A percentile compares a stretch with the other conserved stretches of the same genome.
These are phyloP conservation scores for Apiotrichum laibachii DNA, from an alignment of 1,284 basidiomycete species.

Conservation along the genomic window DNA sequence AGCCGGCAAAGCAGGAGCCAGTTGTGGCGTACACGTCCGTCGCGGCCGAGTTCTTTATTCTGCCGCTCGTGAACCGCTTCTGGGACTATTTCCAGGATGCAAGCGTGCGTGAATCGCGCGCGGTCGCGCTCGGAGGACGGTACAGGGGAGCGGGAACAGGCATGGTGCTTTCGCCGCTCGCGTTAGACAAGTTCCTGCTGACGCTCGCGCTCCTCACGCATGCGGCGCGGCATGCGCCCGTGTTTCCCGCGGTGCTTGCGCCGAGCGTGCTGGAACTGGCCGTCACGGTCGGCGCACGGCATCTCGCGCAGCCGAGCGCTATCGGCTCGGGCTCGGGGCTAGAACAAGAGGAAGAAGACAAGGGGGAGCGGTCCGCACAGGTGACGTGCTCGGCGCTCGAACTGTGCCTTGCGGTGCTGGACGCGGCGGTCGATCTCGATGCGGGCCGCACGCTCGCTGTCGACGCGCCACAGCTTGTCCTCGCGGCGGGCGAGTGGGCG, in stretches of 20 bases:
- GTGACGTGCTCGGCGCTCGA: slow-evolving; percentile 73
- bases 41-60: slow-evolving; percentile 79
- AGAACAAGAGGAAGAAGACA: not conserved
- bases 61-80: slow-evolving; percentile 83
- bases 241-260: slow-evolving; percentile 74
- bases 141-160: slow-evolving; percentile 74
- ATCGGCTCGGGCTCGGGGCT: slow-evolving; percentile 7
- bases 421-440: slow-evolving; percentile 71
- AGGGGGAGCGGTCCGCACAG: slow-evolving; percentile 57
- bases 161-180: slow-evolving; percentile 70
- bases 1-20: slow-evolving; percentile 17
- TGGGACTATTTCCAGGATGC: slow-evolving; percentile 85
- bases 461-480: slow-evolving; percentile 68
- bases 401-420: slow-evolving; percentile 70
- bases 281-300: slow-evolving; percentile 68
- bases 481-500: slow-evolving; percentile 78
- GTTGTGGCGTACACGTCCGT: slow-evolving; percentile 63
- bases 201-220: slow-evolving; percentile 79
- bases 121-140: slow-evolving; percentile 54
- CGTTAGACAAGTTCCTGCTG: slow-evolving; percentile 69
- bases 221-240: slow-evolving; percentile 70
- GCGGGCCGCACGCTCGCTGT: slow-evolving; percentile 69
- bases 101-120: slow-evolving; percentile 67
- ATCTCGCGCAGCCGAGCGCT: slow-evolving; percentile 44
- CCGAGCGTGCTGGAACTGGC: slow-evolving; percentile 79